A percentile compares a stretch with the other conserved stretches of the same genome.
phyloP scores from a whole-genome alignment of 331 rosid genomes.

The Pyrus hybrid region DNA sequence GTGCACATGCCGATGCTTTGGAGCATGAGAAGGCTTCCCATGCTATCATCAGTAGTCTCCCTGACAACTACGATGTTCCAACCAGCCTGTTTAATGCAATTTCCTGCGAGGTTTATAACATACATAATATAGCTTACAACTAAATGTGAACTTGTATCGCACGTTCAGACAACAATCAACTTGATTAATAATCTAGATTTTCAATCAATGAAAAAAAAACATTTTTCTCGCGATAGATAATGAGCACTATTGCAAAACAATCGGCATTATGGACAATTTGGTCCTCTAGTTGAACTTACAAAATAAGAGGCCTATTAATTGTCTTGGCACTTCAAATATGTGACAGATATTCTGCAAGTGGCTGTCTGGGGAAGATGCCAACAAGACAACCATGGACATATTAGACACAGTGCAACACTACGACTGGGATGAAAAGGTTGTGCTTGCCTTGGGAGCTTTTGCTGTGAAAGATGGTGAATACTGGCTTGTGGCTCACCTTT shows the following conservation, averaged over 20 bases:
- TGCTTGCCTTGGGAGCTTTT: slow-evolving; percentile 50
- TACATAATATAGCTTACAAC: not conserved
- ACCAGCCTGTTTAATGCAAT: slow-evolving; percentile 33
- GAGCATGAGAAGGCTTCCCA: slow-evolving; percentile 23
- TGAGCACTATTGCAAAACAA: not conserved
- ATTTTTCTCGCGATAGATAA: not conserved
- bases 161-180: no score
- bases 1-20: not conserved
- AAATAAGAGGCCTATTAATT: not conserved
- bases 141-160: not conserved
- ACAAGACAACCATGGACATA: slow-evolving; percentile 48
- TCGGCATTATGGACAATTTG: not conserved
- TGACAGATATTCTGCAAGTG: slow-evolving; percentile 45
- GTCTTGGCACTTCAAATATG: not conserved
- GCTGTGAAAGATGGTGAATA: slow-evolving; percentile 51
- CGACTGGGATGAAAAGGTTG: slow-evolving; percentile 67
- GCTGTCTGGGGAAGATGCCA: slow-evolving; percentile 35
- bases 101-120: slow-evolving; percentile 45
- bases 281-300: not conserved
- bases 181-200: not conserved
- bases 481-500: slow-evolving; percentile 43
- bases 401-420: slow-evolving; percentile 34
- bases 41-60: slow-evolving; percentile 9
- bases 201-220: not conserved
- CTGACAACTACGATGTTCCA: slow-evolving; percentile 32